phyloP scores from a whole-genome alignment of 1,139 yeast genomes.

The Candida anutae region DNA sequence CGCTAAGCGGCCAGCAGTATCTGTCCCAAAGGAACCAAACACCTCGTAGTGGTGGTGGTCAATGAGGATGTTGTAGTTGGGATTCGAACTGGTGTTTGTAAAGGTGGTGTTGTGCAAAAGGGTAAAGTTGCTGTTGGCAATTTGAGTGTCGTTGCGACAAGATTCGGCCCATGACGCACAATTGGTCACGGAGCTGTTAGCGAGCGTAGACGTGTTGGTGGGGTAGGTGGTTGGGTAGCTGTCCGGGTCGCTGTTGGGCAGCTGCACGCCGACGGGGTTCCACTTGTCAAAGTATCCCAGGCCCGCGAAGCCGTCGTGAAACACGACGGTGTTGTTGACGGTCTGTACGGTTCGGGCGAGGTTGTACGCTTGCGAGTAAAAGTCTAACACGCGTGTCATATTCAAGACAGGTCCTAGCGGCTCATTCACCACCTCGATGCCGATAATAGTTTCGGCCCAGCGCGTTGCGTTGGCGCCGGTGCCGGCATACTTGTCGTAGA shows the following conservation, averaged over 20 bases:
- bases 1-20: slow-evolving; percentile 27
- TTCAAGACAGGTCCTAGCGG: slow-evolving; percentile 45
- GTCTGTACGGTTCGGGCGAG: slow-evolving; percentile 26
- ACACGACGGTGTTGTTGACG: slow-evolving; percentile 39
- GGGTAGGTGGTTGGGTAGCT: too few relatives aligned
- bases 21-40: slow-evolving; percentile 38
- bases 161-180: too few relatives aligned
- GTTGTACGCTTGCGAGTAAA: slow-evolving; percentile 34
- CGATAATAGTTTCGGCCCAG: slow-evolving; percentile 45
- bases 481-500: slow-evolving; percentile 41
- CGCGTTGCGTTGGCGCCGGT: too few relatives aligned
- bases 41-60: slow-evolving; percentile 66
- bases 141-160: too few relatives aligned
- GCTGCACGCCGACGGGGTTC: slow-evolving; percentile 15
- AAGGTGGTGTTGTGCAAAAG: too few relatives aligned
- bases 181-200: too few relatives aligned
- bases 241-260: too few relatives aligned
- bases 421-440: slow-evolving; percentile 59
- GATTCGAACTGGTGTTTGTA: slow-evolving; percentile 8
- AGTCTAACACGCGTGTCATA: slow-evolving; percentile 27
- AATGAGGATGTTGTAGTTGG: slow-evolving; percentile 38
- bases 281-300: slow-evolving; percentile 44
- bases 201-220: too few relatives aligned
- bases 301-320: slow-evolving; percentile 52
- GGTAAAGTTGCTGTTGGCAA: not conserved